Evolutionary conservation across 2,329 filamentous ascomycete genomes (phyloP).

Genomic region (Clonostachys sp.): DNA sequence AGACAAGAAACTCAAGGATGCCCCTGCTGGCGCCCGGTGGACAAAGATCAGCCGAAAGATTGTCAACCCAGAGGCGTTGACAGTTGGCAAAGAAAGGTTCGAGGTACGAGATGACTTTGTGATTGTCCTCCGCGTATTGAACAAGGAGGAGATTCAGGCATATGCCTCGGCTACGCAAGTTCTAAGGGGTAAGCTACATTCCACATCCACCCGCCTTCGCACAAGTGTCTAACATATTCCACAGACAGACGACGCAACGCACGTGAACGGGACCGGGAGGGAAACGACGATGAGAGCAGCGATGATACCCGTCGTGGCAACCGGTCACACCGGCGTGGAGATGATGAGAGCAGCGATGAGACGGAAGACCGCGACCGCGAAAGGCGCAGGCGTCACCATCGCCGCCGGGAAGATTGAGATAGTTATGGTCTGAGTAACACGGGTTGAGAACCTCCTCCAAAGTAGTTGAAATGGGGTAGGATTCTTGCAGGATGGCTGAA

Average conservation of each 20-base stretch:
- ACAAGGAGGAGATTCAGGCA: conserved; percentile 83
- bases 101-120: conserved; percentile 92
- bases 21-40: conserved; percentile 79
- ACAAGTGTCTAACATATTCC: conserved; percentile 1
- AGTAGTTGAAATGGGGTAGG: too few relatives aligned
- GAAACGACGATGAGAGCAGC: conserved; percentile 3
- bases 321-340: not conserved
- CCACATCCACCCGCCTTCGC: not conserved
- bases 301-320: conserved; percentile 1
- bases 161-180: conserved; percentile 79
- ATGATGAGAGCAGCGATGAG: conserved; percentile 3
- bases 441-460: too few relatives aligned
- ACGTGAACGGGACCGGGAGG: conserved; percentile 7
- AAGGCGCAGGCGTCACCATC: conserved; percentile 13
- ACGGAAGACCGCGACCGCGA: conserved; percentile 4
- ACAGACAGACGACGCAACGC: conserved; percentile 10
- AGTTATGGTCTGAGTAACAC: too few relatives aligned
- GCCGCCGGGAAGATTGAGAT: too few relatives aligned
- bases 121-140: conserved; percentile 84
- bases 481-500: too few relatives aligned
- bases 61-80: conserved; percentile 84
- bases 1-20: conserved; percentile 65
- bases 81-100: conserved; percentile 82
- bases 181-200: conserved; percentile 61
- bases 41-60: conserved; percentile 86